Evolutionary conservation across 202 grass and related monocot genomes (phyloP).

Genomic region (Brachypodium distachyon): DNA sequence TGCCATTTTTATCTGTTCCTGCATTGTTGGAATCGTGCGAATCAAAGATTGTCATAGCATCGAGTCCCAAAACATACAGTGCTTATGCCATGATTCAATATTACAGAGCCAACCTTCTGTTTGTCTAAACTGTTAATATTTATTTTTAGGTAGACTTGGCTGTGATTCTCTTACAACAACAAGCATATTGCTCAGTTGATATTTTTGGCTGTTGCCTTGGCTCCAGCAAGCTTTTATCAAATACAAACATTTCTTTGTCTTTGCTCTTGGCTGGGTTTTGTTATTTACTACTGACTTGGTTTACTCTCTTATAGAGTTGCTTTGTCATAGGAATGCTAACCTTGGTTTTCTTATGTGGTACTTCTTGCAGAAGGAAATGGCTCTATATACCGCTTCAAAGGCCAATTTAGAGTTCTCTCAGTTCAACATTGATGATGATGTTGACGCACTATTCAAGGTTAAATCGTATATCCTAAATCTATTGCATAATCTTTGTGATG

Average conservation of each 20-base stretch:
- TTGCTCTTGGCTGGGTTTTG: background rate
- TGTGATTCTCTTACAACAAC: background rate
- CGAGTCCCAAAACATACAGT: background rate
- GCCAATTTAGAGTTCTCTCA: constrained; percentile 94
- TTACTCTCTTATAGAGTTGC: background rate
- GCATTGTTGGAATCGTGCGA: background rate
- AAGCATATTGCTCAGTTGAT: background rate
- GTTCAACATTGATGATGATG: constrained; percentile 96
- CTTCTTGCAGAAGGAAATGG: constrained; percentile 90
- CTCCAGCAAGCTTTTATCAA: constrained; percentile 3
- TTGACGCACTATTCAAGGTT: constrained; percentile 99
- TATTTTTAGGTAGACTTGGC: constrained; percentile 8
- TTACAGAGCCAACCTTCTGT: background rate
- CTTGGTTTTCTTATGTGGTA: constrained; percentile 14
- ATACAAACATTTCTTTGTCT: background rate
- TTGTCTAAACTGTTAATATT: background rate
- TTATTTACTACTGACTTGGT: background rate
- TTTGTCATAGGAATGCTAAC: constrained; percentile 11
- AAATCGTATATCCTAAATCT: background rate
- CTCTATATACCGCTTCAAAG: constrained; percentile 96
- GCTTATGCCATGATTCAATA: background rate
- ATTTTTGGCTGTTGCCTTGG: constrained; percentile 1
- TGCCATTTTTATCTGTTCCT: no score
- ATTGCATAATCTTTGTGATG: constrained; percentile 1
- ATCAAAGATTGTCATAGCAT: background rate